phyloP scores from a whole-genome alignment of 345 rosid species.

The Melastoma malabathricum region DNA sequence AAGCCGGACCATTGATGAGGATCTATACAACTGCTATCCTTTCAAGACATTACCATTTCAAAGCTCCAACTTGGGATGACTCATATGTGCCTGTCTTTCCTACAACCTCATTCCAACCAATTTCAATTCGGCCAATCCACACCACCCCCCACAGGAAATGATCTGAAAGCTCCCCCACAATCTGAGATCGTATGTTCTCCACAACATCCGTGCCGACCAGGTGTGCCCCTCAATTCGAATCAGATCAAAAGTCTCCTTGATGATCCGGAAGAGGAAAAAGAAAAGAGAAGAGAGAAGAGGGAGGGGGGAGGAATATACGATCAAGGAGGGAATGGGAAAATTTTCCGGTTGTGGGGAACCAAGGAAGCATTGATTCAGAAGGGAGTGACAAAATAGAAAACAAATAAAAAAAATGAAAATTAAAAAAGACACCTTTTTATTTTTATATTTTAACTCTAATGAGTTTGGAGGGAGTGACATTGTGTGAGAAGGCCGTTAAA shows the following conservation, averaged over 20 bases:
- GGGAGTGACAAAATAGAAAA: slow-evolving; percentile 2
- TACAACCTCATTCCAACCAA: no score
- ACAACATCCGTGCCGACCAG: no score
- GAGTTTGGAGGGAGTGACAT: slow-evolving; percentile 28
- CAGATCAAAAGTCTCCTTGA: no score
- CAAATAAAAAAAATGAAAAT: neutral
- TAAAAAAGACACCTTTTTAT: neutral
- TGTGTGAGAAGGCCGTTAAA: slow-evolving; percentile 32
- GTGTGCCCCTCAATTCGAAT: no score
- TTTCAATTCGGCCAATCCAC: no score
- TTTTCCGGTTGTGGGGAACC: neutral
- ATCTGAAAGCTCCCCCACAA: no score
- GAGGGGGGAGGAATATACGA: neutral
- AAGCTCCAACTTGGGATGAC: slow-evolving; percentile 9
- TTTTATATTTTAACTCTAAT: slow-evolving; percentile 12
- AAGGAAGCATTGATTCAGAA: neutral
- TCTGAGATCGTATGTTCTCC: no score
- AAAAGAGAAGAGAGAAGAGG: no score
- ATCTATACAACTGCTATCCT: no score
- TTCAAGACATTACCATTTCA: slow-evolving; percentile 32
- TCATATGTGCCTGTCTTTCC: slow-evolving; percentile 1
- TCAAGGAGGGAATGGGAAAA: neutral
- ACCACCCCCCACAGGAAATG: no score
- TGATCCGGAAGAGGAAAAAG: no score
- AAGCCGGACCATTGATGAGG: no score